Evolutionary conservation across 2,329 filamentous ascomycete species (phyloP), one percentile per base, ranked within the genome.

Genomic region (Fusarium bactridioides): DNA sequence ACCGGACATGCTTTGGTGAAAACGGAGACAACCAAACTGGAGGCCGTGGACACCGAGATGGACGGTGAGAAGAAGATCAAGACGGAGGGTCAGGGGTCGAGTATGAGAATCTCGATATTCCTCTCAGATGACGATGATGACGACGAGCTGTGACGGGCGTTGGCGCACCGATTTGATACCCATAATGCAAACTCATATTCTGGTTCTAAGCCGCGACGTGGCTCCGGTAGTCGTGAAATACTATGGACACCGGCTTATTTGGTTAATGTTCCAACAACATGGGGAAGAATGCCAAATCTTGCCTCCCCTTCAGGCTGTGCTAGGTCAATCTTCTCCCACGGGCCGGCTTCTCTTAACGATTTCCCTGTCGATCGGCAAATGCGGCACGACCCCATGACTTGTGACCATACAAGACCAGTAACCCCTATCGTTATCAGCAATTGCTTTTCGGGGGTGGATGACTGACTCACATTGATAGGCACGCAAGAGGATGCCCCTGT

Each of bases 331-430:
- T 82, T 80, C 10, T 82, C 79, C 87, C 88, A 90, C 0, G 82
- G 78, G 0, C 87, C 88, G 15, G 85, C 86, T 40, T 84, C 81
- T 33, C 79, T 80, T n/a, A 90, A 77, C 27, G 77, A 83, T 62
- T 81, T 81, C 31, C 79, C 82, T 0, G 88, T 90, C 47, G 84
- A 81, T 15, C 87, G 83, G 60, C 83, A 84, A 18, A 90, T 78
- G 47, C 85, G 77, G 67, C 88, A 90, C 8, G 86, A 87, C 5
- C 86, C 87, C 43, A 89, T 76, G 47, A 85, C 77, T 31, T 80
- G 78, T 3, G 86, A 86, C 88, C 88, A 90, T 65, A 87, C 79
- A 15, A 89, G 44, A 60, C 88, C 87, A 43, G 88, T 66, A 25
- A 87, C 78, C 4, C 82, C 87, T 89, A 50, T 29, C 15, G 18